Conservation (phyloP, 2,329 filamentous ascomycete genomes). For the Alternaria gaisen region DNA sequence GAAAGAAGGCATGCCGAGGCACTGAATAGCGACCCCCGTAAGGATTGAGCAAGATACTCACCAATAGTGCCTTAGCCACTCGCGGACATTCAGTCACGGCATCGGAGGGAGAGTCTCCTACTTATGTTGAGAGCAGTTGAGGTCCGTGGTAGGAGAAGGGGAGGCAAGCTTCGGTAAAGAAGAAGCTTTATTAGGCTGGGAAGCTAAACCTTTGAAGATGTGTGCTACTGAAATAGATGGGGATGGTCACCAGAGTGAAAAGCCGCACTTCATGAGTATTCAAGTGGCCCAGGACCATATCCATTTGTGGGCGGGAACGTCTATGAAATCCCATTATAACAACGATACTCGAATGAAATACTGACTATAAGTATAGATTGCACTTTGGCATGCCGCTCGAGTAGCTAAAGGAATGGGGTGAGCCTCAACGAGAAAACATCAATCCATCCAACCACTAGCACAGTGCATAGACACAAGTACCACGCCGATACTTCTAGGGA, state of each 20-base stretch:
- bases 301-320: not conserved
- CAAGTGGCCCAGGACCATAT: not conserved
- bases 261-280: not conserved
- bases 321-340: not conserved
- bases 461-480: not conserved
- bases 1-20: not conserved
- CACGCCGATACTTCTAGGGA: not conserved
- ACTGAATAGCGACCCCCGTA: no score
- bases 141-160: no score
- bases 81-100: no score
- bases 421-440: not conserved
- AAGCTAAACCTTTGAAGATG: no score
- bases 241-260: not conserved
- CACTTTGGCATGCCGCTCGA: no score
- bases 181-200: no score
- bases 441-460: not conserved
- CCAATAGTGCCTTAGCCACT: no score
- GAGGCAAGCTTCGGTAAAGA: no score
- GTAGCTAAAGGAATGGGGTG: not conserved
- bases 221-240: not conserved
- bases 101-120: no score
- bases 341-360: not conserved
- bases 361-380: no score
- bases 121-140: no score
- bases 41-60: no score